Base-by-base conservation (phyloP, 495 filamentous ascomycete genomes). In the Lasiosphaeris hirsuta region DNA sequence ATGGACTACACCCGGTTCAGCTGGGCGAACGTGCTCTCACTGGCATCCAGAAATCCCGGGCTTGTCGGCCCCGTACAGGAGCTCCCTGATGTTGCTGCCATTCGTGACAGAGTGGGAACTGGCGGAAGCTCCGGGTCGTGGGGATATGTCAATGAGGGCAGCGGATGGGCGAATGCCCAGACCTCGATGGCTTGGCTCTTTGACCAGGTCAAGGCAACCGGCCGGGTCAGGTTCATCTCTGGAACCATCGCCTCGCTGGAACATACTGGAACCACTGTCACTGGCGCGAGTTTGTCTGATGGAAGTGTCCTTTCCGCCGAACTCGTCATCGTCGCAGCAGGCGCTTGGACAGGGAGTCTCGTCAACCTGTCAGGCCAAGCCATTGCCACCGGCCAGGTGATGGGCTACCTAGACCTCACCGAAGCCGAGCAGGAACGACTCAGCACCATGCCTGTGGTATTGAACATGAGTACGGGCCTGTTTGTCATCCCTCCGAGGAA, bases 141-240 rank as follows among this genome's bases (percentile, higher is more conserved):
- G 59, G 93, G 93, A 2, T 98, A 98, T 71, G 69, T 95, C 43
- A 98, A 97, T 67, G 75, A 78, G 65, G 78, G 75, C 0, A 86
- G 82, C 50, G 94, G 94, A 1, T 97, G 92, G 93, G 89, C 84
- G 6, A 82, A 98, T 64, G 91, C 92, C 0, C 88, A 86, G 43
- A 83, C 77, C 0, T 81, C 81, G 9, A 91, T 96, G 79, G 67
- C 67, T 11, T 89, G 79, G 70, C 71, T 90, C 19, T 75, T 83
- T 14, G 49, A 61, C 10, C 60, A 72, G 44, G 81, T 84, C 39
- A 80, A 84, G 48, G 64, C 70, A 17, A 83, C 79, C 14, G 79
- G 76, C 4, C 80, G 86, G 30, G 84, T 96, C 4, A 64, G 52
- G 7, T 90, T 93, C 65, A 63, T 81, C 38, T 81, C 75, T 13